Base-by-base conservation (phyloP, 2,329 filamentous ascomycete genomes). In the Neospermospora avenae region DNA sequence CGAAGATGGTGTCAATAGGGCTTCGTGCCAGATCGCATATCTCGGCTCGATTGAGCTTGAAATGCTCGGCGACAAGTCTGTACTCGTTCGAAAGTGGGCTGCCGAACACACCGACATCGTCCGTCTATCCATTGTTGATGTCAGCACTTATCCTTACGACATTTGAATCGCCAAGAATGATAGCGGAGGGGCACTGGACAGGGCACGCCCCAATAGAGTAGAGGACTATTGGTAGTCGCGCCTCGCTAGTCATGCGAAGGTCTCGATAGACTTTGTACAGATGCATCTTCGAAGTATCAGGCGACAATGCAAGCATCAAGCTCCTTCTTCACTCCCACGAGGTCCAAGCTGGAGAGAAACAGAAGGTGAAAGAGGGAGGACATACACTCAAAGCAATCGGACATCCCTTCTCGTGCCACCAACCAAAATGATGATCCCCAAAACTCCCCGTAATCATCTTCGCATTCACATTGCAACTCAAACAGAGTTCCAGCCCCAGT, bases 51-150 rank as follows among this genome's bases (percentile, higher is more conserved):
- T 66, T 70, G 14, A 95, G 77, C 0, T 74, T 71, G 68, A 95
- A 95, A 70, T 93, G 85, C 65, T 86, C 74, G 1, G 88, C 85
- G 3, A 89, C 88, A 2, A 95, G 81, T 7, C 79, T 76, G 73
- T 93, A 93, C 72, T 96, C 91, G 66, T 91, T 86, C 0, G 89
- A 92, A 3, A 93, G 74, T 0, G 84, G 80, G 69, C 88, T 93
- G 53, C 86, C 87, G 68, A 95, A 95, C 22, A 95, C 84, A 1
- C 90, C 91, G 10, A 93, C 87, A 68, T 95, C 90, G 70, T 95
- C 91, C 1, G 90, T 95, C 88, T 92, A n/a, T 52, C 34, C 18
- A 56, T 24, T 37, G 11, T 10, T 10, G 11, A 31, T 20, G 14
- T 45, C 35, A 55, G 53, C 34, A n/a, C 4, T 11, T n/a, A 51